Percentiles rank a stretch among this genome's conserved stretches.
Conservation (phyloP, 2,329 filamentous ascomycete species). For the Exserohilum rostratum region DNA sequence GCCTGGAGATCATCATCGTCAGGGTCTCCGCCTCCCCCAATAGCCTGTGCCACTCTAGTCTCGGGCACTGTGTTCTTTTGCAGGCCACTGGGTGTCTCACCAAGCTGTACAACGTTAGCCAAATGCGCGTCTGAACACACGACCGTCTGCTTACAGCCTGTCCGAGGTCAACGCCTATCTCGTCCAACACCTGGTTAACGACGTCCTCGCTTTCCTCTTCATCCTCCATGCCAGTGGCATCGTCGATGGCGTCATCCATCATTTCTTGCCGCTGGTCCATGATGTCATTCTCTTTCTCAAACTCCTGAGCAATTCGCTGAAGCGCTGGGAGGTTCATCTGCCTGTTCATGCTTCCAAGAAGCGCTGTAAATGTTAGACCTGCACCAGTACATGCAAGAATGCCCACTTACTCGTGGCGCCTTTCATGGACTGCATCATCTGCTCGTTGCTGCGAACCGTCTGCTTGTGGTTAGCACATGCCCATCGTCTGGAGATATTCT, state of each 20-base stretch:
- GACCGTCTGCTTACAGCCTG: slow-evolving; percentile 70
- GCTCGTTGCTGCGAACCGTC: slow-evolving; percentile 97
- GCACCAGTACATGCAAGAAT: background rate
- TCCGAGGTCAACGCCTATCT: slow-evolving; percentile 92
- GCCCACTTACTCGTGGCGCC: slow-evolving; percentile 70
- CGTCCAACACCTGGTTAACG: slow-evolving; percentile 93
- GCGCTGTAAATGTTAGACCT: slow-evolving; percentile 54
- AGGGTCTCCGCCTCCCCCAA: slow-evolving; percentile 72
- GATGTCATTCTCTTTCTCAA: slow-evolving; percentile 97
- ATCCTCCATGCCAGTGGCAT: slow-evolving; percentile 87
- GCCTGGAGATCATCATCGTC: slow-evolving; percentile 96
- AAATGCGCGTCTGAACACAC: slow-evolving; percentile 2
- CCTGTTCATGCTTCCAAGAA: slow-evolving; percentile 94
- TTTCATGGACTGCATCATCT: slow-evolving; percentile 99
- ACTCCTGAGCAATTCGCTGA: slow-evolving; percentile 98
- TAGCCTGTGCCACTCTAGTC: slow-evolving; percentile 81
- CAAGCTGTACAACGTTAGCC: slow-evolving; percentile 66
- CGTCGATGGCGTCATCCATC: slow-evolving; percentile 99
- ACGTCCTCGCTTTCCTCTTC: slow-evolving; percentile 98
- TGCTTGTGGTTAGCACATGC: slow-evolving; percentile 49
- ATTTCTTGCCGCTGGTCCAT: slow-evolving; percentile 99
- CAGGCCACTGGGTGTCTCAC: slow-evolving; percentile 85
- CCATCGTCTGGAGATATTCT: background rate
- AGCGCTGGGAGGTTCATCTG: slow-evolving; percentile 96
- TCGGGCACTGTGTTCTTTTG: slow-evolving; percentile 76